Conservation (phyloP, 2,329 filamentous ascomycete genomes). For the Geosmithia putterillii region DNA sequence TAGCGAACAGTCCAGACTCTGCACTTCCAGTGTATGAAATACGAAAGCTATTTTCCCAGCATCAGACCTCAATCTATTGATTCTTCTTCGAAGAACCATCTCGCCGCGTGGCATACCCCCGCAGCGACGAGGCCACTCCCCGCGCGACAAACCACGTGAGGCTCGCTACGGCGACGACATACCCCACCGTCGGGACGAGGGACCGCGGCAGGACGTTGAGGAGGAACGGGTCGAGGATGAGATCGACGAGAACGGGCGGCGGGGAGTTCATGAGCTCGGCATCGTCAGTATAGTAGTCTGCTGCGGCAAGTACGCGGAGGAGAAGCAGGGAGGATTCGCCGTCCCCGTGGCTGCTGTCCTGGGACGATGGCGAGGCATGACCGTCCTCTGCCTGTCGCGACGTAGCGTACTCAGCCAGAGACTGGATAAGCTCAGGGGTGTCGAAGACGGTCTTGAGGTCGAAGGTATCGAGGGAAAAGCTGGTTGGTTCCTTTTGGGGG, state of each 20-base stretch:
- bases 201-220: slow-evolving; percentile 70
- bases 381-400: slow-evolving; percentile 8
- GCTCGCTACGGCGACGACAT: slow-evolving; percentile 51
- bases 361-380: background rate
- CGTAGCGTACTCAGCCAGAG: slow-evolving; percentile 50
- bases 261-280: slow-evolving; percentile 61
- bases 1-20: no score
- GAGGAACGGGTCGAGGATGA: slow-evolving; percentile 78
- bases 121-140: slow-evolving; percentile 10
- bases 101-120: background rate
- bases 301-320: slow-evolving; percentile 61
- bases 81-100: background rate
- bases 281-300: slow-evolving; percentile 76
- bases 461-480: slow-evolving; percentile 58
- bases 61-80: background rate
- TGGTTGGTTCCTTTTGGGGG: slow-evolving; percentile 63
- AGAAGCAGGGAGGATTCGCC: slow-evolving; percentile 47
- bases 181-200: slow-evolving; percentile 57
- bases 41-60: no score
- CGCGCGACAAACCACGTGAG: slow-evolving; percentile 30
- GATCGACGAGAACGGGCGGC: slow-evolving; percentile 63
- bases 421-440: slow-evolving; percentile 48
- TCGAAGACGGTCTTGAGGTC: slow-evolving; percentile 48
- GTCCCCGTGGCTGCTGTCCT: slow-evolving; percentile 6
- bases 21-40: no score